A percentile compares a stretch with the other conserved stretches of the same genome.
Evolutionary conservation across 148 eudicot species (phyloP).

Genomic region (Rhododendron williamsianum): DNA sequence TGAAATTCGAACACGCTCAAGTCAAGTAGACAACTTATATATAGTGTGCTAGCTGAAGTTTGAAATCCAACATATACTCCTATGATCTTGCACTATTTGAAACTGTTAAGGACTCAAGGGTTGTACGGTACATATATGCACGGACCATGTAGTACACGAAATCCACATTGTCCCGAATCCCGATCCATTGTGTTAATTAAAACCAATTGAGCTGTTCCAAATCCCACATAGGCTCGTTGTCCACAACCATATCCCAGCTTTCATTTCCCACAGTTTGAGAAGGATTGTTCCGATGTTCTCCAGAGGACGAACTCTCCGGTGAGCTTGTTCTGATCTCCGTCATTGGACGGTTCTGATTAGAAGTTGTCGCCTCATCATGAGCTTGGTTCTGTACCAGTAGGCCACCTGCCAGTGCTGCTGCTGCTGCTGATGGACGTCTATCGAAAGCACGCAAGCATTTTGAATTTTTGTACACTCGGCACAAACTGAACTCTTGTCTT

Average conservation of each 20-base stretch:
- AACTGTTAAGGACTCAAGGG: too few relatives aligned
- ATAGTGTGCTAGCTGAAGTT: too few relatives aligned
- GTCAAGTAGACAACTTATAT: too few relatives aligned
- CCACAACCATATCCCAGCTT: conserved; percentile 2
- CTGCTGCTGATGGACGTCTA: conserved; percentile 26
- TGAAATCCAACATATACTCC: too few relatives aligned
- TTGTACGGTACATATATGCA: too few relatives aligned
- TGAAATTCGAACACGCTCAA: too few relatives aligned
- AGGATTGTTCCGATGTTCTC: conserved; percentile 9
- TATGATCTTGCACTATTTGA: too few relatives aligned
- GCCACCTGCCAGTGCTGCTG: background rate
- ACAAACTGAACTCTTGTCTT: conserved; percentile 32
- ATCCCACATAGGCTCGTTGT: conserved; percentile 22
- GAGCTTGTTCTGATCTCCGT: conserved; percentile 8
- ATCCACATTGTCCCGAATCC: background rate
- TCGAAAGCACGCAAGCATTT: conserved; percentile 37
- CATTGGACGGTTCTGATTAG: conserved; percentile 5
- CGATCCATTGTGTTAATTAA: background rate
- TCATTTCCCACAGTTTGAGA: background rate
- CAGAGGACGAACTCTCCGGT: conserved; percentile 20
- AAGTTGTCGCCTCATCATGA: background rate
- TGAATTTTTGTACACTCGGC: conserved; percentile 39
- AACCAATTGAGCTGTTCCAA: conserved; percentile 21
- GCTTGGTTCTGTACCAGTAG: background rate
- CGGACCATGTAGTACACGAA: too few relatives aligned